Base-by-base conservation (phyloP, 1,284 basidiomycete species). In the Fomitopsis palustris region DNA sequence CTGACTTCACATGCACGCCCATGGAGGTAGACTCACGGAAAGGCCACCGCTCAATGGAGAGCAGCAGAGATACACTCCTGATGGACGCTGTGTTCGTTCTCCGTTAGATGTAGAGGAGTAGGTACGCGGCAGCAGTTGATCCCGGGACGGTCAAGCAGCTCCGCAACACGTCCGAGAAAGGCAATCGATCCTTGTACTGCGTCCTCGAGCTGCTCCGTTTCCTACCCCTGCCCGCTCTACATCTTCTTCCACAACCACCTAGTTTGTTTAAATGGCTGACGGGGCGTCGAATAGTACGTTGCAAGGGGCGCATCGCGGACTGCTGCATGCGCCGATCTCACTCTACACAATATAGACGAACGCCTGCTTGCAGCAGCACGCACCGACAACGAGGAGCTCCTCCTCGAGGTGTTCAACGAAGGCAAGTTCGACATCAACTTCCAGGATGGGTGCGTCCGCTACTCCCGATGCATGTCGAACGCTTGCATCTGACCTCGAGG, bases 311-410 rank as follows among this genome's bases (percentile, higher is more conserved):
- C 14, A 1, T 7, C 10, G 12, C 27, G 17, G 17, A 41, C 45
- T n/a, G 3, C 33, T 9, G n/a, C 10, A 5, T 16, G n/a, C 55
- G 21, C 25, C 54, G 52, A 47, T 49, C 35, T 54, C 8, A 53
- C 35, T 59, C 35, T 39, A 19, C 39, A 39, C 31, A 35, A 27
- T 47, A 37, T 66, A 93, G 91, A 91, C 70, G 86, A 92, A 75
- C 79, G 84, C 51, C 77, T 94, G 53, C 76, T 93, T 37, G 85
- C 85, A 10, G 91, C 91, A 21, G 91, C 90, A 25, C 85, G 90
- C 69, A 70, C 74, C 33, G 92, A 94, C 75, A 87, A 91, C 72
- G 86, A 87, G 66, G 88, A 89, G 7, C 70, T 90, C 62, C 70
- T 93, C 21, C 67, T 81, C 4, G 83, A 87, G 56, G 78, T 90